Base-by-base conservation (phyloP, 495 filamentous ascomycete genomes). In the Wilcoxina mikolae region DNA sequence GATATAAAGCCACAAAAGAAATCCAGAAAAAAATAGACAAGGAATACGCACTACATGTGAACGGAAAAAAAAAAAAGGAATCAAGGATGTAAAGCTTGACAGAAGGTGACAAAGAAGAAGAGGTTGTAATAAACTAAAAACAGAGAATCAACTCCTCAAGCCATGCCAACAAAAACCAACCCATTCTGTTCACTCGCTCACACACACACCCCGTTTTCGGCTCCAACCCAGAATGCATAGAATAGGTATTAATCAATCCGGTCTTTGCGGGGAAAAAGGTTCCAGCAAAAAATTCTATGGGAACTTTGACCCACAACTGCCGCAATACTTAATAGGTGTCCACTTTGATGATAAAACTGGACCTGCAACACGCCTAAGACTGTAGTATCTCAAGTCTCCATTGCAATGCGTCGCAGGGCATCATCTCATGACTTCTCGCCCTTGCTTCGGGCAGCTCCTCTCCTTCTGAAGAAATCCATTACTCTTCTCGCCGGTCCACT, bases 381-480 rank as follows among this genome's bases (percentile, higher is more conserved):
- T n/a, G n/a, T n/a, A n/a, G n/a, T n/a, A n/a, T n/a, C n/a, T n/a
- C n/a, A n/a, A n/a, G n/a, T n/a, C n/a, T n/a, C n/a, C 20, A 22
- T 22, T 45, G 7, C 20, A 22, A 10, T 45, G 42, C 10, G 20
- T n/a, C 47, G 1, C 47, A 31, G 22, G 15, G 10, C 47, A 28
- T 2, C 27, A 28, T 22, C 15, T 3, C 26, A 51, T 22, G 29
- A 7, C 51, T 54, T 45, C 51, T 27, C 41, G 2, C 58, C 61
- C 57, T 65, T 65, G 17, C 55, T 61, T 39, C 62, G 57, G 25
- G 52, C 53, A 45, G 60, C 54, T 49, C 86, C 86, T 57, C 88
- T 76, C 65, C 89, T 73, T 62, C 91, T 77, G 72, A 98, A 98
- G 68, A 95, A 91, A 69, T 95, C 91, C 91, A 98, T 98, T 45